Evolutionary conservation across 768 basidiomycete species (phyloP), one percentile per base, ranked within the genome.

Genomic region (Lepiota subincarnata): DNA sequence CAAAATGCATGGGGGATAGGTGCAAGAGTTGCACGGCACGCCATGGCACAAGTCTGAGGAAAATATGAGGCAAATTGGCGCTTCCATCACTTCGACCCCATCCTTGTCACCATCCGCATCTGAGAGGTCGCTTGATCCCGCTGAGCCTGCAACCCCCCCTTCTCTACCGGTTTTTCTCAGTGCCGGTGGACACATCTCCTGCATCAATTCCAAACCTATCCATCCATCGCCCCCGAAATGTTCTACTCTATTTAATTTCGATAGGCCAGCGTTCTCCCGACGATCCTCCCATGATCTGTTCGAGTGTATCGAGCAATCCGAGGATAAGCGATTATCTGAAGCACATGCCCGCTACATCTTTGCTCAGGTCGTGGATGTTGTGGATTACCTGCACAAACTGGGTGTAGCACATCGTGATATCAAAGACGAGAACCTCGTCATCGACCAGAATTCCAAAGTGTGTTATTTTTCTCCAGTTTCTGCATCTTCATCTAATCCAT

Each of bases 381-480:
- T 94, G 5, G 70, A 80, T 56, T 92, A 94, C 64, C 78, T 98
- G 34, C 80, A 96, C 62, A 72, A 75, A 42, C 85, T 82, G 55
- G 92, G 94, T 22, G 89, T 98, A 60, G 84, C 88, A 0, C 96
- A 99, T 67, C 87, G 96, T 37, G 96, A 99, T 66, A 85, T 99
- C 62, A 99, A 99, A 66, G 96, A 98, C 51, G 96, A 99, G 68
- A 99, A 99, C 64, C 68, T 94, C 44, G 82, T 92, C 48, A 83
- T 92, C 34, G 89, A 89, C 69, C 73, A 70, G 66, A 71, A 87
- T 57, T 75, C 90, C 57, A 87, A 81, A 72, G 88, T 86, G 62
- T 55, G 71, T 55, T 28, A 16, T 22, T 42, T 20, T 31, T 39
- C 26, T 7, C 8, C 31, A 6, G 31, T 6, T 11, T 31, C 40